Conservation (phyloP, 495 filamentous ascomycete species). For the Chaetomium cochliodes region DNA sequence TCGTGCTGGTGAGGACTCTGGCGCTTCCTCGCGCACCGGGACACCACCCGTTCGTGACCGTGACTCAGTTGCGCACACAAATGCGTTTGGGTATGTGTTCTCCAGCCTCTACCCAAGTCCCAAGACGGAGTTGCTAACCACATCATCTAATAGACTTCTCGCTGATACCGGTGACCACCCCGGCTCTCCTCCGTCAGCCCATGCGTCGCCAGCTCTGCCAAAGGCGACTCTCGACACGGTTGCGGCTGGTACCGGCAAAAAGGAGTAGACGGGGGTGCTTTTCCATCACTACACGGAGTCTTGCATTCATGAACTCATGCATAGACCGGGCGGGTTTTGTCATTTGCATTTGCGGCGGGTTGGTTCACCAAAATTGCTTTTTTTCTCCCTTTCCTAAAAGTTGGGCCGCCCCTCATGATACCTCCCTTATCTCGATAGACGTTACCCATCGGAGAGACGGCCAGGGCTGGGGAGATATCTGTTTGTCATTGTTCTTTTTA, state of each 20-base stretch:
- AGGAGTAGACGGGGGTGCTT: slow-evolving; percentile 40
- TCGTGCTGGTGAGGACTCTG: slow-evolving; percentile 68
- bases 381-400: slow-evolving; percentile 4
- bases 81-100: slow-evolving; percentile 81
- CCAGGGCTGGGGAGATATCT: slow-evolving; percentile 13
- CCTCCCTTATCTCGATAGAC: slow-evolving; percentile 31
- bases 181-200: slow-evolving; percentile 63
- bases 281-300: slow-evolving; percentile 32
- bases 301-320: slow-evolving; percentile 40
- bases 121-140: slow-evolving; percentile 27
- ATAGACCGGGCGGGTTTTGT: slow-evolving; percentile 43
- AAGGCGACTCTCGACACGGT: slow-evolving; percentile 62
- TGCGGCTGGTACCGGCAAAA: slow-evolving; percentile 47
- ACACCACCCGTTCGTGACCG: slow-evolving; percentile 75
- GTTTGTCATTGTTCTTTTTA: slow-evolving; percentile 16
- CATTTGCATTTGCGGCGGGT: slow-evolving; percentile 44
- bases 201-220: slow-evolving; percentile 56
- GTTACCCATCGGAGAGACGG: slow-evolving; percentile 20
- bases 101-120: slow-evolving; percentile 29
- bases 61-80: slow-evolving; percentile 67
- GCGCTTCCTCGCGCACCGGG: slow-evolving; percentile 77
- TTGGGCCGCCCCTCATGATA: slow-evolving; percentile 33
- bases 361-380: slow-evolving; percentile 36
- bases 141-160: slow-evolving; percentile 41
- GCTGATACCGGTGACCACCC: slow-evolving; percentile 54